Evolutionary conservation across 805 yeast genomes (phyloP).

Genomic region (Starmerella roubikii): DNA sequence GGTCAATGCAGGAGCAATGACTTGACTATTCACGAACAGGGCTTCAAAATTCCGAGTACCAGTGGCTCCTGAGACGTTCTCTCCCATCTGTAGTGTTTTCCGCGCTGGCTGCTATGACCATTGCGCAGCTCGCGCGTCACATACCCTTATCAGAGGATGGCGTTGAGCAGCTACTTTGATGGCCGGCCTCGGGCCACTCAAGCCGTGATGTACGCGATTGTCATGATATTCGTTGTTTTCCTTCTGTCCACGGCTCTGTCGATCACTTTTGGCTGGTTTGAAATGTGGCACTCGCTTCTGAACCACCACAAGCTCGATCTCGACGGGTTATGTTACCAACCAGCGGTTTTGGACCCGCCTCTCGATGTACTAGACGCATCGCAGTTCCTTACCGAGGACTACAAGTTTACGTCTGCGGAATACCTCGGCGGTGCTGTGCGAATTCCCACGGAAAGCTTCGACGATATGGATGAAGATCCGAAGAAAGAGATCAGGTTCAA

Average conservation of each 20-base stretch:
- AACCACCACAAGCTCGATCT: background rate
- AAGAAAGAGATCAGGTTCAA: conserved; percentile 40
- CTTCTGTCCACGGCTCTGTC: background rate
- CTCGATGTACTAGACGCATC: conserved; percentile 1
- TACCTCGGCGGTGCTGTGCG: conserved; percentile 38
- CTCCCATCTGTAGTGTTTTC: too few relatives aligned
- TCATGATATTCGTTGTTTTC: background rate
- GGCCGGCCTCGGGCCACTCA: conserved; percentile 1
- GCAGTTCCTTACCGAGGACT: conserved; percentile 8
- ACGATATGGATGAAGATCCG: conserved; percentile 35
- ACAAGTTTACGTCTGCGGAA: conserved; percentile 11
- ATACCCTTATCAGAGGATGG: background rate
- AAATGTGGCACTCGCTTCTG: background rate
- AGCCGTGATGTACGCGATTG: background rate
- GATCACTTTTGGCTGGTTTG: conserved; percentile 1
- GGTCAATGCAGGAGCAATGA: too few relatives aligned
- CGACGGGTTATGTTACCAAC: conserved; percentile 9
- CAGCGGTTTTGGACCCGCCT: conserved; percentile 6
- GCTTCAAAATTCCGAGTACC: too few relatives aligned
- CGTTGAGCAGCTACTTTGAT: background rate
- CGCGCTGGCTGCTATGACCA: too few relatives aligned
- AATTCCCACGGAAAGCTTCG: conserved; percentile 52
- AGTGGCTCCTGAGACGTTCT: too few relatives aligned
- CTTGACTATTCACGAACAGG: too few relatives aligned
- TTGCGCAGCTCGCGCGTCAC: too few relatives aligned